Base-by-base conservation (phyloP, 345 rosid species). In the Physaria fendleri region DNA sequence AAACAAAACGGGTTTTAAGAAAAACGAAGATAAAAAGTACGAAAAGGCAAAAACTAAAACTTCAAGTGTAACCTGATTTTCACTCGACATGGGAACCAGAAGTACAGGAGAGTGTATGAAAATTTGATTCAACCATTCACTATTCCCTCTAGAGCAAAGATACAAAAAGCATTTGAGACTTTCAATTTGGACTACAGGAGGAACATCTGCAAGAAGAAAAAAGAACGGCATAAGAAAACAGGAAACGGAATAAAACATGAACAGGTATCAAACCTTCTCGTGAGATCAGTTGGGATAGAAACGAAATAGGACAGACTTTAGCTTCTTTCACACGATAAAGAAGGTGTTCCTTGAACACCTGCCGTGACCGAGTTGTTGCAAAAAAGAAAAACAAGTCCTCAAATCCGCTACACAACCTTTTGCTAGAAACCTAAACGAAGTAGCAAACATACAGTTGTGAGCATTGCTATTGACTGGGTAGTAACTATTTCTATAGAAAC, bases 41-140 rank as follows among this genome's bases (percentile, higher is more conserved):
- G 1, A 35, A 45, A 34, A 53, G 47, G 37, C 13, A 54, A 1
- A 25, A 40, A 46, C n/a, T n/a, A n/a, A n/a, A n/a, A n/a, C n/a
- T n/a, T 49, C 33, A 48, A 11, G 66, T 17, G 21, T 67, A 48
- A 88, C 99, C 95, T 93, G 99, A 69, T 66, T 71, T 54, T 78
- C 81, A 71, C 77, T 68, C 23, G 82, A 65, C 39, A 93, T 74
- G 22, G 97, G 89, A 72, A 93, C 81, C 77, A 93, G 82, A 62
- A 89, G 66, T 0, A 81, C 76, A 8, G 95, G 93, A 68, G 77
- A 79, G 73, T 80, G 83, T 40, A 79, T 80, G 25, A 93, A 72
- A 68, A 85, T 81, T 56, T 87, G 81, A 69, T 64, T 51, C 41
- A 66, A 65, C 76, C 85, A 62, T 63, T 79, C 68, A 57, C 64